A percentile compares a stretch with the other conserved stretches of the same genome.
Evolutionary conservation across 441 rosid species (phyloP).

Genomic region (Gossypium gossypioides): DNA sequence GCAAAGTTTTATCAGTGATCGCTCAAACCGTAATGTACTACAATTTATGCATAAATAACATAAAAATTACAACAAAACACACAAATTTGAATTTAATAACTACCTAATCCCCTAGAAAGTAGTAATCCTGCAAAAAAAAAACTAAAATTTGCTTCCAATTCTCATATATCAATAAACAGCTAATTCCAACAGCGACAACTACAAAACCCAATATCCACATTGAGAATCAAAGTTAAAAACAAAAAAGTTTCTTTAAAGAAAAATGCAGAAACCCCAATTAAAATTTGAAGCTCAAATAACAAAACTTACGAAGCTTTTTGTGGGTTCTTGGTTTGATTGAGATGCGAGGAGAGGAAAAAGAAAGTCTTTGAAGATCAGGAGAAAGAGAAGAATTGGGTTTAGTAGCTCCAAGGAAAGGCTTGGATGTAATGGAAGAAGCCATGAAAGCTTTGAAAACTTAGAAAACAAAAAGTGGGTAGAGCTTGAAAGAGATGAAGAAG

Average conservation of each 20-base stretch:
- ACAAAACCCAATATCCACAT: not conserved
- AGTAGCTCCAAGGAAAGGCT: constrained; percentile 46
- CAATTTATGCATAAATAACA: not conserved
- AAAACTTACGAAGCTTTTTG: constrained; percentile 57
- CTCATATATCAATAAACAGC: not conserved
- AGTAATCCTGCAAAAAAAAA: not conserved
- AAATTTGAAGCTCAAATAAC: not conserved
- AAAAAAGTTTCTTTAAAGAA: not conserved
- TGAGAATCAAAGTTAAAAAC: not conserved
- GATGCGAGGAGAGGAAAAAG: constrained; percentile 44
- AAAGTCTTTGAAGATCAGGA: constrained; percentile 39
- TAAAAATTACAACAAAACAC: not conserved
- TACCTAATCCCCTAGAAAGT: not conserved
- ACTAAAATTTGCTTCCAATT: not conserved
- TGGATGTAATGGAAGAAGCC: constrained; percentile 54
- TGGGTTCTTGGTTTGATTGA: constrained; percentile 38
- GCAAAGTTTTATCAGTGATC: not conserved
- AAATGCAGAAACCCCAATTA: not conserved
- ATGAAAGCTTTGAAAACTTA: constrained; percentile 16
- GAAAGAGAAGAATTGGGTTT: constrained; percentile 23
- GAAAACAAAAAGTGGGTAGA: not conserved
- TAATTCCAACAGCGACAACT: not conserved
- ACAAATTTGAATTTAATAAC: not conserved
- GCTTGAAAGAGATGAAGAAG: constrained; percentile 9
- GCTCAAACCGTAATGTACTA: not conserved